Conservation (phyloP, 805 yeast genomes). For the Teunomyces atbi region DNA sequence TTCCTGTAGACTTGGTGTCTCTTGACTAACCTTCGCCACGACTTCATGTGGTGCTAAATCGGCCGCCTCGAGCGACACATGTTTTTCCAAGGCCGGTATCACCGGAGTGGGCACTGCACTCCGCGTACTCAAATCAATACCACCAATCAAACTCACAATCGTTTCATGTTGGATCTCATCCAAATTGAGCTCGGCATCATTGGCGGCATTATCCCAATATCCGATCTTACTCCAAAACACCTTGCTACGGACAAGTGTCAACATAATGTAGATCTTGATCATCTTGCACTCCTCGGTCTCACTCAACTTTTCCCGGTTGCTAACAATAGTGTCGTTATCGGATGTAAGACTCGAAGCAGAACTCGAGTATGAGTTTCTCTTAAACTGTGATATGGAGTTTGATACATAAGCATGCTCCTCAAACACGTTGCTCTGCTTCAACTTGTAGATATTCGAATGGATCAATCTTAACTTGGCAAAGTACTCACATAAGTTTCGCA, state of each 20-base stretch:
- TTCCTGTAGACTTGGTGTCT: not conserved
- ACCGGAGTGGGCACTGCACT: constrained; percentile 5
- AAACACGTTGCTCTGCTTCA: constrained; percentile 34
- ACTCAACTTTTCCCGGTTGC: constrained; percentile 10
- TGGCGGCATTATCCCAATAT: constrained; percentile 59
- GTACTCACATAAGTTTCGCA: constrained; percentile 80
- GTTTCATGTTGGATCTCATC: constrained; percentile 13
- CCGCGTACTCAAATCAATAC: not conserved
- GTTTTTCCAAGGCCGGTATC: not conserved
- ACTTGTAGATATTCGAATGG: constrained; percentile 53
- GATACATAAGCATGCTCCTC: constrained; percentile 24
- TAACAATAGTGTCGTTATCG: not conserved
- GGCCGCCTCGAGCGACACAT: not conserved
- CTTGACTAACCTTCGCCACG: not conserved
- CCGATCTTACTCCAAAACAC: constrained; percentile 86
- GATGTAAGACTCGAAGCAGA: not conserved
- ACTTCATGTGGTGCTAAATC: not conserved
- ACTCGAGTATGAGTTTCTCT: constrained; percentile 12
- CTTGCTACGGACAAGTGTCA: constrained; percentile 59
- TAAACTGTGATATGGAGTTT: constrained; percentile 26
- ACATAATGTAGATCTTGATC: constrained; percentile 51
- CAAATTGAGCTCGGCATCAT: constrained; percentile 21
- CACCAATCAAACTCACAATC: constrained; percentile 8
- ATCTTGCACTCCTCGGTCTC: constrained; percentile 32
- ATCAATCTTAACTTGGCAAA: constrained; percentile 73